phyloP scores from a whole-genome alignment of 805 yeast genomes.

The Saccharomyces paradoxus region DNA sequence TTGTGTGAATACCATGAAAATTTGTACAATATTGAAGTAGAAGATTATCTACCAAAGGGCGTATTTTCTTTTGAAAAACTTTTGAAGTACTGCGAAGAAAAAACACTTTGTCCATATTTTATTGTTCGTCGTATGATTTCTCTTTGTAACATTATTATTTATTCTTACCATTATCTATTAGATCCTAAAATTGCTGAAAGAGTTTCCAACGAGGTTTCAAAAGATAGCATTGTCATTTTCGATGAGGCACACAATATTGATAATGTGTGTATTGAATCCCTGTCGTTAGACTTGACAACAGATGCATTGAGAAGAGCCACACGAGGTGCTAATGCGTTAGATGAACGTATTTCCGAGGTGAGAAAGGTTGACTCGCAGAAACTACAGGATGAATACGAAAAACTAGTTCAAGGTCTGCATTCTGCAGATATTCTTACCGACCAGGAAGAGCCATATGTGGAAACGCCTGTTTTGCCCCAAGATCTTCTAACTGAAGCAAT shows the following conservation, averaged over 20 bases:
- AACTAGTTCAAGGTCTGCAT: constrained; percentile 80
- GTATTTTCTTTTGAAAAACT: constrained; percentile 89
- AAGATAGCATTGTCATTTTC: constrained; percentile 87
- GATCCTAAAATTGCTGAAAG: constrained; percentile 97
- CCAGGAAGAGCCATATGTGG: constrained; percentile 51
- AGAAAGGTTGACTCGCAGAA: constrained; percentile 74
- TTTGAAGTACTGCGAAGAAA: constrained; percentile 64
- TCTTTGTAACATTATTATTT: constrained; percentile 85
- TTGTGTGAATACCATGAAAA: constrained; percentile 90
- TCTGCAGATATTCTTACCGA: constrained; percentile 64
- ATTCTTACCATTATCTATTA: constrained; percentile 89
- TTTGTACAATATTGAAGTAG: constrained; percentile 77
- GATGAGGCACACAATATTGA: constrained; percentile 99
- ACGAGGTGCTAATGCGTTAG: constrained; percentile 72
- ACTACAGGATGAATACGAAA: constrained; percentile 84
- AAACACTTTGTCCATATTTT: constrained; percentile 89
- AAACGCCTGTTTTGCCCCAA: constrained; percentile 78
- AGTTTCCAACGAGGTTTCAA: constrained; percentile 84
- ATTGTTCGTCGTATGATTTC: constrained; percentile 97
- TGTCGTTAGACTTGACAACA: constrained; percentile 85
- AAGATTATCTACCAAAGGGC: constrained; percentile 82
- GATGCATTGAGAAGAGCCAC: constrained; percentile 82
- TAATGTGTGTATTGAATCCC: constrained; percentile 94
- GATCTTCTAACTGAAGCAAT: constrained; percentile 87
- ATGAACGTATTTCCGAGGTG: constrained; percentile 77